Evolutionary conservation across 179 eudicot species (phyloP).

Genomic region (Spergularia azorica): DNA sequence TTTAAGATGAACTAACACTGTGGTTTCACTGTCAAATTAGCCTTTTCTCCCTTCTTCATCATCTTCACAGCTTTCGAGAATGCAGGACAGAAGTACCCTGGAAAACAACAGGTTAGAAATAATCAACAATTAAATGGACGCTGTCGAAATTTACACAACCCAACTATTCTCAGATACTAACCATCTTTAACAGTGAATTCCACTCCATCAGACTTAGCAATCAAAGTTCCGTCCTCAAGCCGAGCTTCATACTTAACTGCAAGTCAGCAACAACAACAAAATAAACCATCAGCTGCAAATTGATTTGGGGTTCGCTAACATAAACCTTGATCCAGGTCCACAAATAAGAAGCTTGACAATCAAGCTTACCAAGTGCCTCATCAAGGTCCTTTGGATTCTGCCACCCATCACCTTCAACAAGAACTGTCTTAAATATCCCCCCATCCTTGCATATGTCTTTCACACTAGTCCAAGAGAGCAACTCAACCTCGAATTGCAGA

Average conservation of each 20-base stretch:
- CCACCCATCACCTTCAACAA: slow-evolving; percentile 62
- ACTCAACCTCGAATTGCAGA: slow-evolving; percentile 66
- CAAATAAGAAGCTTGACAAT: no score
- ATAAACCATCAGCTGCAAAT: neutral
- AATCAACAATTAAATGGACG: neutral
- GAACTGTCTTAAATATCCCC: slow-evolving; percentile 62
- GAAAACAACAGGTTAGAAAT: neutral
- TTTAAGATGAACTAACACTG: slow-evolving; percentile 42
- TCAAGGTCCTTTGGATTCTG: slow-evolving; percentile 70
- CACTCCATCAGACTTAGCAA: slow-evolving; percentile 52
- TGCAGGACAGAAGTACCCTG: slow-evolving; percentile 45
- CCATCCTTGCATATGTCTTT: slow-evolving; percentile 86
- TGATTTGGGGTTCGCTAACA: neutral
- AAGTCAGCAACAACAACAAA: neutral
- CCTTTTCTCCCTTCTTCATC: slow-evolving; percentile 67
- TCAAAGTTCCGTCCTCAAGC: slow-evolving; percentile 57
- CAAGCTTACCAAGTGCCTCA: slow-evolving; percentile 53
- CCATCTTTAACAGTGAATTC: slow-evolving; percentile 64
- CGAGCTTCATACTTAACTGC: slow-evolving; percentile 57
- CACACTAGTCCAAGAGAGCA: slow-evolving; percentile 65
- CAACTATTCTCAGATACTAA: slow-evolving; percentile 5
- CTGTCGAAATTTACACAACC: neutral
- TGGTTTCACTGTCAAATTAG: slow-evolving; percentile 48
- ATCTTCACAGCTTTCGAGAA: slow-evolving; percentile 51
- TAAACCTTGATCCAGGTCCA: no score